Evolutionary conservation across 371 early-diverging fungal genomes (phyloP), one percentile per base, ranked within the genome.

Genomic region (Fennellomyces sp.): DNA sequence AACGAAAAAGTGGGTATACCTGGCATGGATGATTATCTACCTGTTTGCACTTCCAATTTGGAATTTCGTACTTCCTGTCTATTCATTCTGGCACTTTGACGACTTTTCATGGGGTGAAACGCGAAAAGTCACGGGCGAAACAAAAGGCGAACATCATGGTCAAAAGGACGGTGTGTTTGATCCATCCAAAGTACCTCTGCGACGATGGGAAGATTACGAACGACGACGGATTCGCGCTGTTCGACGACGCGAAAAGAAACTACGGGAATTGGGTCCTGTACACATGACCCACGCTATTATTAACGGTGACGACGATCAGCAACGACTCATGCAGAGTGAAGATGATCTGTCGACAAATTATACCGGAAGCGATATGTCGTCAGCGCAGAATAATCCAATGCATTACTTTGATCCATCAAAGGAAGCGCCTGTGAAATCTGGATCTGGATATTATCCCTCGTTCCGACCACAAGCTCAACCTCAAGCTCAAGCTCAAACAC

Each of bases 21-120:
- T 94, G 11, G 78, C 81, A 30, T 97, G 96, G 96, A 91, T 96
- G 87, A 38, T 92, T 42, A 78, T 96, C 27, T 97, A 97, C 65
- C 75, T 97, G 19, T 47, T 90, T 52, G 95, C 96, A 8, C 76
- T 96, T 30, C 99, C 99, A 1, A 84, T 99, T 23, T 98, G 97
- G 96, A 94, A 97, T 66, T 90, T 97, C 64, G 81, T 94, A 49
- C 78, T 99, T 28, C 99, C 99, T 0, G 75, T 94, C 2, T 99
- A 99, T 75, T 89, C 97, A 1, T 96, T 91, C 78, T 99, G 99
- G 99, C 96, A 97, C 73, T 97, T 99, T 78, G 99, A 99, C 75
- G 98, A 99, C 75, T 98, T 99, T 66, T 90, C 93, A 2, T 99
- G 99, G 97, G 97, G 97, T 48, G 92, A 94, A 68, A 96, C 96